Percentiles rank a stretch among this genome's conserved stretches.
phyloP scores from a whole-genome alignment of 192 early-diverging fungal species.

The Coemansia aciculifera region DNA sequence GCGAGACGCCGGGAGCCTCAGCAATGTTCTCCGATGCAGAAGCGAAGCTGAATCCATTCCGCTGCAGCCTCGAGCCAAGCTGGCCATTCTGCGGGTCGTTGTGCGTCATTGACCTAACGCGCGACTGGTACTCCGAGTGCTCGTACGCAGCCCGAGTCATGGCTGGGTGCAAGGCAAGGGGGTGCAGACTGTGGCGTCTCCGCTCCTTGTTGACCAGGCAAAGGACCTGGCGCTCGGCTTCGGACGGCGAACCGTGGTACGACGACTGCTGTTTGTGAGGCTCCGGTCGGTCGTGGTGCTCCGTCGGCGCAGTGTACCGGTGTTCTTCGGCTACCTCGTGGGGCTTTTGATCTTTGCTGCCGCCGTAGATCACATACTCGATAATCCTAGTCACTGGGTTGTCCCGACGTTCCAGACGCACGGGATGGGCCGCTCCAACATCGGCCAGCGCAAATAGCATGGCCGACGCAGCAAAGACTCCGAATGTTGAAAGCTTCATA shows the following conservation, averaged over 20 bases:
- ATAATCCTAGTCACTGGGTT: constrained; percentile 26
- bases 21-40: constrained; percentile 50
- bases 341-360: constrained; percentile 9
- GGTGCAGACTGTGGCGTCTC: constrained; percentile 15
- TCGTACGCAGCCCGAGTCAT: constrained; percentile 41
- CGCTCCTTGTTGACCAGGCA: constrained; percentile 55
- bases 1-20: constrained; percentile 9
- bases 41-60: constrained; percentile 31
- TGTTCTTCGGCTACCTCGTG: constrained; percentile 1
- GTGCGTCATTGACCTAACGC: constrained; percentile 42
- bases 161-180: constrained; percentile 31
- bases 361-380: constrained; percentile 36
- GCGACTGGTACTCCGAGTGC: constrained; percentile 55
- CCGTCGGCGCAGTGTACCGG: constrained; percentile 2
- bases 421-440: constrained; percentile 26
- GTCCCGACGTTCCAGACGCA: constrained; percentile 49
- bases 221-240: constrained; percentile 31
- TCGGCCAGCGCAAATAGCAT: constrained; percentile 15
- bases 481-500: constrained; percentile 44
- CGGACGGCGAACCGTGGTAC: constrained; percentile 3
- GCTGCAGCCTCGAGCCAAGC: constrained; percentile 31
- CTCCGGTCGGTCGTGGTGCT: neutral
- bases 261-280: neutral
- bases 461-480: constrained; percentile 20
- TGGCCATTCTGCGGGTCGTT: constrained; percentile 33